phyloP scores from a whole-genome alignment of 225 moss, liverwort and hornwort species.

The Pleurozium schreberi region DNA sequence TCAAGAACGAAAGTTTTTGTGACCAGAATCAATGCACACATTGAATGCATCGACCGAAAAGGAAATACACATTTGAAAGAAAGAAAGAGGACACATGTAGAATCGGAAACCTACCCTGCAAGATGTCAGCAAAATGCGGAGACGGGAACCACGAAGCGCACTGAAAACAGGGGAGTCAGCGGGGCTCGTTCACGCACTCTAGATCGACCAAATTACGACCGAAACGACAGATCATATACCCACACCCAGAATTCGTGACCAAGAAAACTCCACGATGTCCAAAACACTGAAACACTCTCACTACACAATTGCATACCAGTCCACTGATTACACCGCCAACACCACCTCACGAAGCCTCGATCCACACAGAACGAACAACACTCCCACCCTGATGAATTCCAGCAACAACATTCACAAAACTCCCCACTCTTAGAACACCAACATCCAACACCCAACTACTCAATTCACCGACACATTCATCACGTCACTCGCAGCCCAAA shows the following conservation, averaged over 20 bases:
- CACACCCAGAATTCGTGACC: background rate
- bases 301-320: background rate
- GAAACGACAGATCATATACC: background rate
- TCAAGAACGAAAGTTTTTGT: background rate
- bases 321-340: background rate
- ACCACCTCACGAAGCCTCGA: background rate
- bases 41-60: background rate
- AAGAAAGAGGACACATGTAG: background rate
- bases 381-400: background rate
- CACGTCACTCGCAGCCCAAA: background rate
- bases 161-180: background rate
- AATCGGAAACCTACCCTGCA: background rate
- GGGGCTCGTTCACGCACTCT: background rate
- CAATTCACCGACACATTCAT: constrained; percentile 28
- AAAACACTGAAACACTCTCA: background rate
- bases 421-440: background rate
- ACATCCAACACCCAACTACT: background rate
- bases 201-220: background rate
- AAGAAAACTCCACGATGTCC: background rate
- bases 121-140: constrained; percentile 9
- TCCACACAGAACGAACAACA: background rate
- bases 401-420: background rate
- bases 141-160: background rate
- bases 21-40: background rate
- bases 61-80: background rate